Evolutionary conservation across 805 yeast species (phyloP), one percentile per base, ranked within the genome.

Genomic region (Isabelozyma pseudorhagii): DNA sequence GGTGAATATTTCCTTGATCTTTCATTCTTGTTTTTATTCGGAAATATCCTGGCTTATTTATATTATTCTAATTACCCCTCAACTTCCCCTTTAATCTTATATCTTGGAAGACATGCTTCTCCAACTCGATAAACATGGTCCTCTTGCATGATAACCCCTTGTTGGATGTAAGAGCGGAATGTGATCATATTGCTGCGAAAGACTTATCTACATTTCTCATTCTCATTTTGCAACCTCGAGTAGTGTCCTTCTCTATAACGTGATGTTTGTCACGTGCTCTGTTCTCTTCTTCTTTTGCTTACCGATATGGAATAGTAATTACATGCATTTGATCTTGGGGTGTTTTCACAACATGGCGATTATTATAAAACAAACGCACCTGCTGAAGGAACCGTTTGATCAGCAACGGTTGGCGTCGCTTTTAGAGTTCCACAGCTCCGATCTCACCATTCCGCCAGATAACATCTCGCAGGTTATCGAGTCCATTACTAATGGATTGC

Each of bases 401-500:
- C 13, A 18, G 13, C n/a, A 7, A 4, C 25, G 28, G 38, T 17
- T 42, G 13, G 11, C 15, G 13, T 11, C 4, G n/a, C 21, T 15
- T 14, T 17, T 42, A 5, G 11, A n/a, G 11, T 11, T 8, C 8
- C 38, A 28, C 27, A 15, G 14, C 17, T 5, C 25, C 3, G 36
- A 13, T 13, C 28, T 42, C 10, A 7, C 8, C 9, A 42, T 42
- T 11, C 13, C 36, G 13, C 5, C 36, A 10, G 36, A 31, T 4
- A 31, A 31, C 5, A 31, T 31, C 10, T 31, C 36, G 13, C 11
- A 8, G 3, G 45, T 31, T 8, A 38, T 38, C 40, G 18, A 41
- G 25, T n/a, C 36, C 21, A 42, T 42, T 5, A 11, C 8, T n/a
- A 28, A 28, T 13, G 59, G 66, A 0, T 38, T 64, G n/a, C 66